Conservation (phyloP, 305 asterid species). For the Nicotiana rustica region DNA sequence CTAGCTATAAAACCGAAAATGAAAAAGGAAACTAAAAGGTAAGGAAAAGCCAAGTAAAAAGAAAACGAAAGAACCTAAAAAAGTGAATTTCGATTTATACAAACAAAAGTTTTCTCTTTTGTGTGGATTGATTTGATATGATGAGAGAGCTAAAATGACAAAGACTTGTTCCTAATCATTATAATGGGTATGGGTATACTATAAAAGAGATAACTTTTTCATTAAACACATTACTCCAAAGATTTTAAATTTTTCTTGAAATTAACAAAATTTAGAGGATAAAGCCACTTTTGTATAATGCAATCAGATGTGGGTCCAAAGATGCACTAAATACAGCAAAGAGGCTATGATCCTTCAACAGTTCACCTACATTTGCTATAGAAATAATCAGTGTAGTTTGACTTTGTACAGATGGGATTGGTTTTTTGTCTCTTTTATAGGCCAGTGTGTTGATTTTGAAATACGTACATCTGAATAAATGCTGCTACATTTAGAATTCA, state of each 20-base stretch:
- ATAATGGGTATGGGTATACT: not conserved
- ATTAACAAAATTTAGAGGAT: not conserved
- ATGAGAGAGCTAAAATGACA: constrained; percentile 11
- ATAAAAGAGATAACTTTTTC: constrained; percentile 15
- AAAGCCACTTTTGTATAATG: constrained; percentile 17
- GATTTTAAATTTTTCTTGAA: not conserved
- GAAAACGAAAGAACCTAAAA: not conserved
- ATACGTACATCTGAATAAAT: constrained; percentile 29
- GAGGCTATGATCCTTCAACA: not conserved
- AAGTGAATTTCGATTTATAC: constrained; percentile 14
- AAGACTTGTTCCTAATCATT: constrained; percentile 23
- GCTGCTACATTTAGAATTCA: constrained; percentile 29
- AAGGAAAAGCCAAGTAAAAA: not conserved
- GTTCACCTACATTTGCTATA: not conserved
- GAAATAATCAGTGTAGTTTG: not conserved
- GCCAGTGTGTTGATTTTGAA: constrained; percentile 15
- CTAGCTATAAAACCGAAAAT: not conserved
- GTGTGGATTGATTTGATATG: not conserved
- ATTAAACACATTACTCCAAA: not conserved
- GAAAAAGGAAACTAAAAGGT: not conserved
- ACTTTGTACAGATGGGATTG: constrained; percentile 10
- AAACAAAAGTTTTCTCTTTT: not conserved
- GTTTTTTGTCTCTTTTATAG: not conserved
- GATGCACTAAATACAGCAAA: constrained; percentile 19
- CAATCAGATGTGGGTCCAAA: constrained; percentile 22